Conservation (phyloP, 2,329 filamentous ascomycete species). For the Botrytis byssoidea region DNA sequence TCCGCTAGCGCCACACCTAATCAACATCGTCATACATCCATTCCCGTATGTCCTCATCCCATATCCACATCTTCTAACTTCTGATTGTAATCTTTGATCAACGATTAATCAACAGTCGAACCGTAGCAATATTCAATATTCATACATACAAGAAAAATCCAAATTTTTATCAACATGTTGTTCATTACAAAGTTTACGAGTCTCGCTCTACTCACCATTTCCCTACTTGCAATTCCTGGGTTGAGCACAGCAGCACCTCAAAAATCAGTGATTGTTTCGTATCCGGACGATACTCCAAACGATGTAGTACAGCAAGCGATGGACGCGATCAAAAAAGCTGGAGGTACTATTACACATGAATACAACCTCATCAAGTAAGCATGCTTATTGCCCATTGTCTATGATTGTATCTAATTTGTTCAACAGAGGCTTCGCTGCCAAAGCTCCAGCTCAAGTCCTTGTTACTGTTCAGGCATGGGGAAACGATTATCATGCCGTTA, state of each 20-base stretch:
- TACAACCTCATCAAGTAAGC: slow-evolving; percentile 68
- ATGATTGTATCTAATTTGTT: background rate
- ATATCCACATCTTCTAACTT: background rate
- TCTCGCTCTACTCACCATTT: slow-evolving; percentile 54
- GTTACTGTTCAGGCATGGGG: slow-evolving; percentile 64
- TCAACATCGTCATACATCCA: slow-evolving; percentile 1
- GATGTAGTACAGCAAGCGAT: slow-evolving; percentile 69
- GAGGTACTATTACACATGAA: slow-evolving; percentile 76
- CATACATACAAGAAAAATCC: background rate
- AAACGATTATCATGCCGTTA: slow-evolving; percentile 57
- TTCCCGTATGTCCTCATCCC: background rate
- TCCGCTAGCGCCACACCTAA: background rate
- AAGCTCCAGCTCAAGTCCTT: slow-evolving; percentile 67
- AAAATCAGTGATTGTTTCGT: slow-evolving; percentile 77
- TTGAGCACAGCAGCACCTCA: slow-evolving; percentile 56
- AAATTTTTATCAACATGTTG: slow-evolving; percentile 49
- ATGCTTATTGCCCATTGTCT: background rate
- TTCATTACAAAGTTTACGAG: slow-evolving; percentile 41
- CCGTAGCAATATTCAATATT: background rate
- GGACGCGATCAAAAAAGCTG: slow-evolving; percentile 64
- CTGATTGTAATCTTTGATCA: background rate
- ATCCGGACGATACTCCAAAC: slow-evolving; percentile 64
- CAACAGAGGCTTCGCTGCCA: slow-evolving; percentile 72
- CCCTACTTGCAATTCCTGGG: slow-evolving; percentile 58
- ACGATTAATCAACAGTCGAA: background rate